Evolutionary conservation across 1,284 basidiomycete genomes (phyloP).

Genomic region (Boletus semigastroideus): DNA sequence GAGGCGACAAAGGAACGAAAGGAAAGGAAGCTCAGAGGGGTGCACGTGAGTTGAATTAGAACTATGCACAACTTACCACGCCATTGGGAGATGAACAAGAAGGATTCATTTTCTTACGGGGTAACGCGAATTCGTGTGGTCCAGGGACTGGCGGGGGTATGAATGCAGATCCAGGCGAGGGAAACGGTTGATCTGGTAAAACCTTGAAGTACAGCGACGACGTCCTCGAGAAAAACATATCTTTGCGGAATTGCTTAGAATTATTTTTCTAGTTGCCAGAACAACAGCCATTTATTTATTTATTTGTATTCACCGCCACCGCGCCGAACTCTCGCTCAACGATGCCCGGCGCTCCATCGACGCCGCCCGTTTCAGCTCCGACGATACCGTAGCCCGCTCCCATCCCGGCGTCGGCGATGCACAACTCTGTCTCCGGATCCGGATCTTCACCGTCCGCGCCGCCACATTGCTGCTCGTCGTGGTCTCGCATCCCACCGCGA

Average conservation of each 20-base stretch:
- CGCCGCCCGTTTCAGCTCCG: conserved; percentile 30
- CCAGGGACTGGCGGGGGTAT: conserved; percentile 62
- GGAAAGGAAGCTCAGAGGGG: conserved; percentile 22
- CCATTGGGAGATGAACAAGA: no score
- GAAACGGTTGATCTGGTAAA: conserved; percentile 51
- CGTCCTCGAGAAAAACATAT: background rate
- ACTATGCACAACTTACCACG: conserved; percentile 24
- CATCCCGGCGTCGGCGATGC: conserved; percentile 25
- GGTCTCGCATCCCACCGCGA: conserved; percentile 11
- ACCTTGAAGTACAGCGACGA: background rate
- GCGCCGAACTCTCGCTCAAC: conserved; percentile 6
- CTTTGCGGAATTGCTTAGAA: background rate
- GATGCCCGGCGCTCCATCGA: conserved; percentile 27
- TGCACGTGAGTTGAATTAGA: conserved; percentile 9
- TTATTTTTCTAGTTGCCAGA: conserved; percentile 10
- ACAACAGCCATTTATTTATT: conserved; percentile 14
- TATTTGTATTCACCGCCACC: conserved; percentile 26
- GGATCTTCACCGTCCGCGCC: conserved; percentile 3
- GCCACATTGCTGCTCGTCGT: background rate
- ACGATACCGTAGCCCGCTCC: conserved; percentile 29
- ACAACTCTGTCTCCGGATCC: conserved; percentile 13
- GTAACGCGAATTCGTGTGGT: conserved; percentile 64
- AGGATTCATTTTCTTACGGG: conserved; percentile 30
- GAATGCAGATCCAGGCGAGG: conserved; percentile 66
- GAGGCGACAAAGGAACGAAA: conserved; percentile 29